phyloP scores from a whole-genome alignment of 257 asterid species.

The Solanum arcanum region DNA sequence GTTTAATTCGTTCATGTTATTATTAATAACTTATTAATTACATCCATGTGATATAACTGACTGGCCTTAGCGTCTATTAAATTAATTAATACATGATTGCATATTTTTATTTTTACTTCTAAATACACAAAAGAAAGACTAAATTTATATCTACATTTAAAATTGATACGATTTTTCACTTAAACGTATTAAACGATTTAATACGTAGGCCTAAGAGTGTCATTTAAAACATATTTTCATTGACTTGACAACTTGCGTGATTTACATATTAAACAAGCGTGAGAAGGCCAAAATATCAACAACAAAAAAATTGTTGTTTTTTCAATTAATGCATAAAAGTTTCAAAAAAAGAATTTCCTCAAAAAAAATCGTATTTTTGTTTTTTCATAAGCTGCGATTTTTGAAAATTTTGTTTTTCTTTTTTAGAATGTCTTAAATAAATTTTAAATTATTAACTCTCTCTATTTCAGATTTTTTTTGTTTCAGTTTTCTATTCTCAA shows the following conservation, averaged over 20 bases:
- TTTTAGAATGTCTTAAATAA: not conserved
- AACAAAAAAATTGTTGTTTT: too few relatives aligned
- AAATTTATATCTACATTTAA: accelerated
- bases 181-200: not conserved
- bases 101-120: not conserved
- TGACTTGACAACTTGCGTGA: not conserved
- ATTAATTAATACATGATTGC: not conserved
- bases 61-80: not conserved
- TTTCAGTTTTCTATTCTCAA: not conserved
- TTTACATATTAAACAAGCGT: not conserved
- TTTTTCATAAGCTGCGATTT: not conserved
- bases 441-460: not conserved
- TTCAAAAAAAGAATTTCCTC: not conserved
- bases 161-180: not conserved
- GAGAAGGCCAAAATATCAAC: not conserved
- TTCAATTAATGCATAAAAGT: not conserved
- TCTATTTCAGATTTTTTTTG: not conserved
- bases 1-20: not conserved
- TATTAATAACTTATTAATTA: not conserved
- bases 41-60: not conserved
- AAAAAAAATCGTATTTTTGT: not conserved
- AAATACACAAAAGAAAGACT: not conserved
- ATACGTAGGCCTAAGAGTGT: not conserved
- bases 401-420: too few relatives aligned
- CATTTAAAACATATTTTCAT: not conserved